Base-by-base conservation (phyloP, 768 basidiomycete genomes). In the Suillus cothurnatus region DNA sequence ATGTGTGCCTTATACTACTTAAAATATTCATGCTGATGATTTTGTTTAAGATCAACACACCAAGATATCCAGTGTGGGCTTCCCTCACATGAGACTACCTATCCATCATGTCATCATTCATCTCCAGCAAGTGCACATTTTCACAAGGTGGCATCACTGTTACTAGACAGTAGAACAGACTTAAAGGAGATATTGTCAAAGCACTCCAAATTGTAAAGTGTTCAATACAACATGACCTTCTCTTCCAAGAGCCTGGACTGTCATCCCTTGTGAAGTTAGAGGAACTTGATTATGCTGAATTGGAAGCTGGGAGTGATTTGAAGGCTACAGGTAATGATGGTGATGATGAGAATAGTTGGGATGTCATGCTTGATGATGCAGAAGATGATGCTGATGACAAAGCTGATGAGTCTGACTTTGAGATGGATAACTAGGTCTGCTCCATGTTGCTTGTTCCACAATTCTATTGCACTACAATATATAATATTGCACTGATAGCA, bases 121-220 rank as follows among this genome's bases (percentile, higher is more conserved):
- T 81, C 8, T 81, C 78, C 2, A 78, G 76, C 68, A 77, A 82
- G 66, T 71, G 71, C 6, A 80, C 78, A 7, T 82, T 83, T 63
- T 83, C 77, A 0, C 67, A 71, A 4, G 79, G 73, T 15, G 79
- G 79, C 5, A 79, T 82, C 36, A 81, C 79, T 0, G 72, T 81
- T 50, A 73, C 63, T 17, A 79, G 79, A 64, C 73, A 70, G 9
- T 70, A 71, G 14, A 80, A 76, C 61, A 67, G 73, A 9, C 72
- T 80, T 28, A 74, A 78, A 59, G 72, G 65, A 8, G 75, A 80
- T 63, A 73, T 79, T 63, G 71, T 79, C 14, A 73, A 79, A 63
- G 77, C 76, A 1, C 45, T 76, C 23, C 74, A 80, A 62, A 70
- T 61, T 58, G 47, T 77, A 9, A 79, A 78, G 58, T 76, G 71